Evolutionary conservation across 352 stramenopile species (phyloP).

Genomic region (Chrysophaeum taylorii): DNA sequence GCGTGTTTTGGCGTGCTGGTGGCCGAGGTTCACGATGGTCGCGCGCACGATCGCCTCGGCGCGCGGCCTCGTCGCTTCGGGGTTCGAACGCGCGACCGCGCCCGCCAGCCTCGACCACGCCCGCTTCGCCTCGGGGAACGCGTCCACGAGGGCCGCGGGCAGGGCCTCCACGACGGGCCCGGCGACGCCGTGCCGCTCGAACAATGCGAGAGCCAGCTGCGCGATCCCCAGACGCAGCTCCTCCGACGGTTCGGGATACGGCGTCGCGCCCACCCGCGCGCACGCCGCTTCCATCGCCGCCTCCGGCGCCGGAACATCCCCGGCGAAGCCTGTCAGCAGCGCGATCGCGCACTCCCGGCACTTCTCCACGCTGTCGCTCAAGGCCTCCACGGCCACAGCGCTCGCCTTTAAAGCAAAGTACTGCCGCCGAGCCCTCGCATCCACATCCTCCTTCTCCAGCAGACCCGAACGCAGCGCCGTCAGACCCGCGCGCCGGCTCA

Average conservation of each 20-base stretch:
- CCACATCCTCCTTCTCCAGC: neutral
- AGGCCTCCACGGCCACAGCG: constrained; percentile 30
- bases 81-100: constrained; percentile 48
- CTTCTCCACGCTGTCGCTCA: constrained; percentile 53
- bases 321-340: constrained; percentile 6
- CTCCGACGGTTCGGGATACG: constrained; percentile 60
- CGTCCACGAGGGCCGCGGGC: constrained; percentile 56
- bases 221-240: constrained; percentile 61
- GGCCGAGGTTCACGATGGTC: constrained; percentile 53
- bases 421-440: neutral
- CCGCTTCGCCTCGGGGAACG: constrained; percentile 66
- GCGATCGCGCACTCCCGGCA: constrained; percentile 43
- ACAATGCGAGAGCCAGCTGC: constrained; percentile 44
- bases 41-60: constrained; percentile 54
- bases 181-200: constrained; percentile 42
- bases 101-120: constrained; percentile 53
- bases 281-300: constrained; percentile 44
- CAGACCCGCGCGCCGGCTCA: constrained; percentile 42
- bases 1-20: constrained; percentile 65
- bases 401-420: constrained; percentile 25
- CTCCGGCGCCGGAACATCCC: constrained; percentile 31
- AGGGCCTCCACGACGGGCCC: constrained; percentile 21
- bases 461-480: constrained; percentile 24
- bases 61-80: constrained; percentile 50
- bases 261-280: constrained; percentile 55